A percentile compares a stretch with the other conserved stretches of the same genome.
These are phyloP conservation scores for Ustilago sp. DNA, from an alignment of 1,284 basidiomycete species.

Conservation along the genomic window DNA sequence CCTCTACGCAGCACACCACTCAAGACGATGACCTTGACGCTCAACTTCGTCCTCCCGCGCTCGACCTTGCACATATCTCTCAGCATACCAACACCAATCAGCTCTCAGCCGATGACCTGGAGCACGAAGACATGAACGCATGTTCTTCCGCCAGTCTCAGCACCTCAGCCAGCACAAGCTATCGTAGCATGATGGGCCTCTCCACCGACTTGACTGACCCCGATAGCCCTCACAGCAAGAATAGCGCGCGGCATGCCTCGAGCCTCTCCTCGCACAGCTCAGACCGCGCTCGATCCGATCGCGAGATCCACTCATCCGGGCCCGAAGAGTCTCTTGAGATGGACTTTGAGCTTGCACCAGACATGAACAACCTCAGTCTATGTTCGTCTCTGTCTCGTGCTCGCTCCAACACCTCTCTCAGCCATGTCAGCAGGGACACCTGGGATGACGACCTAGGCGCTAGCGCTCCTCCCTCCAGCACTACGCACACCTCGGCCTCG, in stretches of 20 bases:
- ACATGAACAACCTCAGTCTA: constrained; percentile 48
- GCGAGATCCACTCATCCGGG: constrained; percentile 27
- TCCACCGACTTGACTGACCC: constrained; percentile 57
- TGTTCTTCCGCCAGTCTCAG: constrained; percentile 40
- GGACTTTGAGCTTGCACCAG: constrained; percentile 54
- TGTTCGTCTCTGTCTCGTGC: constrained; percentile 47
- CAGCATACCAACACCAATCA: constrained; percentile 10
- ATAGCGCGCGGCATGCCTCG: constrained; percentile 13
- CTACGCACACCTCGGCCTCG: constrained; percentile 21
- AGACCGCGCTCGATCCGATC: constrained; percentile 32
- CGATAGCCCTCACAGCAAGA: constrained; percentile 43
- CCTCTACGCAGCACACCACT: constrained; percentile 1
- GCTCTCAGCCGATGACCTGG: neutral
- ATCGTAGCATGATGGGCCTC: constrained; percentile 45
- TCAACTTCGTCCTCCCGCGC: constrained; percentile 31
- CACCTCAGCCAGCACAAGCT: constrained; percentile 52
- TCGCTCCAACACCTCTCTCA: constrained; percentile 42
- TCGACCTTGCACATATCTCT: constrained; percentile 20
- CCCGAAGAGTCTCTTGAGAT: constrained; percentile 32
- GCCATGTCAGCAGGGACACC: constrained; percentile 32
- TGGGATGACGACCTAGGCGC: constrained; percentile 41
- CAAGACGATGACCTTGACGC: constrained; percentile 20
- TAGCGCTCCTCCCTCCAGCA: constrained; percentile 15
- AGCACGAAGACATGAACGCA: constrained; percentile 3
- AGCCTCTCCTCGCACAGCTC: constrained; percentile 32